Percentiles rank a stretch among this genome's conserved stretches.
These are phyloP conservation scores for Carex littledalei DNA, from an alignment of 176 grass and related monocot species.

Conservation along the genomic window DNA sequence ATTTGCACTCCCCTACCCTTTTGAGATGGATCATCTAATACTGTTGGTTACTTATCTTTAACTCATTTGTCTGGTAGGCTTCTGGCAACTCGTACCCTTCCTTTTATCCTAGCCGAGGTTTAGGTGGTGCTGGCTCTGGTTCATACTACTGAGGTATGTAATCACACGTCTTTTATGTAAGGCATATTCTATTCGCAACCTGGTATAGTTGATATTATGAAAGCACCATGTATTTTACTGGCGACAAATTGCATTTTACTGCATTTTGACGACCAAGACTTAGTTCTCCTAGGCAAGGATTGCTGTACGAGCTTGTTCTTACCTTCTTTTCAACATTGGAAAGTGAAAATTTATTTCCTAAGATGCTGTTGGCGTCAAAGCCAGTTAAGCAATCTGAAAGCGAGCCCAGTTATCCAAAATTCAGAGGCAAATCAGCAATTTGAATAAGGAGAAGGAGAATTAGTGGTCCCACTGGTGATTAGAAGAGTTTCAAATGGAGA, in stretches of 20 bases:
- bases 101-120: constrained; percentile 22
- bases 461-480: background rate
- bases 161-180: constrained; percentile 3
- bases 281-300: constrained; percentile 8
- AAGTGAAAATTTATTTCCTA: background rate
- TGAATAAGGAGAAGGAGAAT: background rate
- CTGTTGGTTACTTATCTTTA: background rate
- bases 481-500: background rate
- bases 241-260: constrained; percentile 1
- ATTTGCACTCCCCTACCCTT: background rate
- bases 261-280: background rate
- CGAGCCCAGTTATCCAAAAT: constrained; percentile 14
- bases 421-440: constrained; percentile 3
- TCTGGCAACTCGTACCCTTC: constrained; percentile 10
- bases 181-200: background rate
- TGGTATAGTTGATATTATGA: constrained; percentile 9
- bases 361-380: constrained; percentile 1
- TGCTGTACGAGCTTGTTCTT: background rate
- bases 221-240: constrained; percentile 7
- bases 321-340: constrained; percentile 10
- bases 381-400: constrained; percentile 18
- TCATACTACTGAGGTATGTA: constrained; percentile 22
- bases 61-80: background rate
- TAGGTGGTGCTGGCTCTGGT: constrained; percentile 12
- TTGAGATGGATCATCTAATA: background rate